Evolutionary conservation across 306 rosid genomes (phyloP).

Genomic region (Rosa lucieae): DNA sequence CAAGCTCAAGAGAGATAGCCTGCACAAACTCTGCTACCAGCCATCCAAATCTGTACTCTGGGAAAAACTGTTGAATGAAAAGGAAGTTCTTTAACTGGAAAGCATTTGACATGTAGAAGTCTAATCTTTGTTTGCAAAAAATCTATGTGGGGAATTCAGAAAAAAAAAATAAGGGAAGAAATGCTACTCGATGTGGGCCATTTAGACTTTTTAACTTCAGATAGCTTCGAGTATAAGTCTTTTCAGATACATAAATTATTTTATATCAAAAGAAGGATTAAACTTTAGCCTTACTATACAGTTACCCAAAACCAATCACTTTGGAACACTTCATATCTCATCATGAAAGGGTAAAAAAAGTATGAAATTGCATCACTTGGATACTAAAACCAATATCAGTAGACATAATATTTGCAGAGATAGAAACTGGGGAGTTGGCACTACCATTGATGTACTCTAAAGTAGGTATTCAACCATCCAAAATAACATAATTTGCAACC

Average conservation of each 20-base stretch:
- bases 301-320: neutral
- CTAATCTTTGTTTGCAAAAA: neutral
- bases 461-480: neutral
- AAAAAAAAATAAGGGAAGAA: neutral
- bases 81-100: neutral
- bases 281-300: neutral
- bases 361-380: neutral
- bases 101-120: neutral
- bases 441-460: neutral
- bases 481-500: neutral
- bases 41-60: conserved; percentile 82
- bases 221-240: neutral
- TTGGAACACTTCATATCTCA: neutral
- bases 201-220: neutral
- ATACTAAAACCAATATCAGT: neutral
- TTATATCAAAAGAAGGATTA: neutral
- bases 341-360: neutral
- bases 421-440: neutral
- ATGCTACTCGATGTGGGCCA: neutral
- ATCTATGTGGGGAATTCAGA: neutral
- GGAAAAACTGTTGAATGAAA: conserved; percentile 64
- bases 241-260: neutral
- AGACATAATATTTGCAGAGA: neutral
- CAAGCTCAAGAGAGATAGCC: conserved; percentile 67
- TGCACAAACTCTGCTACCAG: conserved; percentile 57